Evolutionary conservation across 345 rosid species (phyloP), one percentile per base, ranked within the genome.

Genomic region (Heritiera fomes): DNA sequence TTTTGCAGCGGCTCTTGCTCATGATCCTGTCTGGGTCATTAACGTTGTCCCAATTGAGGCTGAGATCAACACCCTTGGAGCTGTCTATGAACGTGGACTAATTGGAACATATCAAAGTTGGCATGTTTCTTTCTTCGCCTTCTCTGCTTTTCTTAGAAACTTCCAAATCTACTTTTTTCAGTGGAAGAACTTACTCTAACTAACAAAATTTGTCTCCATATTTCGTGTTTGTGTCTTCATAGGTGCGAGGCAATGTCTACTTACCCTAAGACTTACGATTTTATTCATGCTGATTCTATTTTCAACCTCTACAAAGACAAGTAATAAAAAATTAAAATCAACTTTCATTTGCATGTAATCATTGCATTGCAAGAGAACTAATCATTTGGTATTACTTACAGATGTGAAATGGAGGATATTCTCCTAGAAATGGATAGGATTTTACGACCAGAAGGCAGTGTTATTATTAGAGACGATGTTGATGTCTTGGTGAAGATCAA

Each of bases 81-180:
- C 82, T 67, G 83, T 96, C 13, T 96, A 87, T 55, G 97, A 94
- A 81, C 92, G 99, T 11, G 99, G 99, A 18, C 69, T 96, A 66
- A 91, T 94, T 1, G 99, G 99, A 80, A 94, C 98, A 0, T 96
- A 94, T 79, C 99, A 96, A 59, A 89, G 87, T 73, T 96, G 99
- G 99, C 28, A 70, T 6, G 30, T 12, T 0, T 23, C 28, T 23
- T 23, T 32, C 9, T 13, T 13, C 28, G 3, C 13, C 3, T 47
- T 28, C 47, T 0, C 15, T 40, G 43, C 43, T 40, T 40, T 40
- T 40, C 43, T 46, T 46, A 46, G 2, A 46, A 46, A 46, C 10
- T 46, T 1, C 43, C 43, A 40, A 8, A 9, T 52, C 18, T 11
- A 66, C 3, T 77, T 45, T 23, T 2, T 23, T 96, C 23, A 84